Evolutionary conservation across 768 basidiomycete genomes (phyloP).

Genomic region (Suillus spraguei): DNA sequence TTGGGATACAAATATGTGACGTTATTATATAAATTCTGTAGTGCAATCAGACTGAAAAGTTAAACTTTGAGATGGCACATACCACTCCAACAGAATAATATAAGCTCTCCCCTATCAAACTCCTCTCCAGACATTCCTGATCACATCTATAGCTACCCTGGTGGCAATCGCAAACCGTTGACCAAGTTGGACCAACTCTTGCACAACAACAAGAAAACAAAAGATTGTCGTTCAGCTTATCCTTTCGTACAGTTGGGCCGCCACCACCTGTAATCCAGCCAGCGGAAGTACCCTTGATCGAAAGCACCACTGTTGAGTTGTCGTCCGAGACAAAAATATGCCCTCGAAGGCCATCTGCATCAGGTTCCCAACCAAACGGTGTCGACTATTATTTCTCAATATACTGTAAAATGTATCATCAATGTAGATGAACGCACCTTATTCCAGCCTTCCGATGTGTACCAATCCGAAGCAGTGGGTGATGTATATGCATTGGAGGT

Average conservation of each 20-base stretch:
- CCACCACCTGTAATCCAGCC: slow-evolving; percentile 66
- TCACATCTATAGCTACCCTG: slow-evolving; percentile 76
- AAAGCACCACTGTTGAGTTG: slow-evolving; percentile 84
- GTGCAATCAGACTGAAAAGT: background rate
- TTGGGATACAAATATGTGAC: slow-evolving; percentile 89
- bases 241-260: slow-evolving; percentile 83
- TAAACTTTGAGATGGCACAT: slow-evolving; percentile 30
- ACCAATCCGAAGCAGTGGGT: slow-evolving; percentile 65
- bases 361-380: slow-evolving; percentile 90
- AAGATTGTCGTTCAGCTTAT: slow-evolving; percentile 95
- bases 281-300: slow-evolving; percentile 93
- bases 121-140: slow-evolving; percentile 75
- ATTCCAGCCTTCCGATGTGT: slow-evolving; percentile 68
- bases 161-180: slow-evolving; percentile 88
- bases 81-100: slow-evolving; percentile 90
- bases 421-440: slow-evolving; percentile 38
- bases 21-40: slow-evolving; percentile 90
- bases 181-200: slow-evolving; percentile 93
- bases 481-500: slow-evolving; percentile 77
- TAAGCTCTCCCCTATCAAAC: slow-evolving; percentile 78
- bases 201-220: slow-evolving; percentile 97
- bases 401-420: background rate
- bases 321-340: slow-evolving; percentile 86
- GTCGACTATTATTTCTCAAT: slow-evolving; percentile 42
- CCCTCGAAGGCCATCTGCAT: slow-evolving; percentile 89